These are phyloP conservation scores for Grammothele lineata DNA, from an alignment of 768 basidiomycete species.

Conservation along the genomic window DNA sequence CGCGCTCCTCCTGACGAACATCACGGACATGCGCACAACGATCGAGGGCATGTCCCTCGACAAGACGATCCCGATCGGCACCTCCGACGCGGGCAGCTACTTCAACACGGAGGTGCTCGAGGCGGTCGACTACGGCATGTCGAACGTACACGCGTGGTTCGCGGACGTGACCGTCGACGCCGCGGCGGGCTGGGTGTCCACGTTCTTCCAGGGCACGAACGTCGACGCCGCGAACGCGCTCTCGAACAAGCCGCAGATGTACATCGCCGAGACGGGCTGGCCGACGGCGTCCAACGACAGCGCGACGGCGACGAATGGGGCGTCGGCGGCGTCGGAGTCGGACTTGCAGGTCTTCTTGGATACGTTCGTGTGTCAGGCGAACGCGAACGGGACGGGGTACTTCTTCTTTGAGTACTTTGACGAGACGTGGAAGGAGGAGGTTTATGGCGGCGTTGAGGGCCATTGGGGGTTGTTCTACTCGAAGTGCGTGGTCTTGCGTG, in stretches of 20 bases:
- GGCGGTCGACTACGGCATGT: constrained; percentile 72
- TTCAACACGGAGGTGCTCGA: constrained; percentile 69
- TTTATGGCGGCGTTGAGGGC: constrained; percentile 71
- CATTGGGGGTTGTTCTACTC: constrained; percentile 67
- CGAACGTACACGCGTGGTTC: constrained; percentile 94
- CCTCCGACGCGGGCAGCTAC: constrained; percentile 81
- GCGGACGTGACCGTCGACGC: constrained; percentile 65
- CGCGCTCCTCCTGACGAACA: constrained; percentile 56
- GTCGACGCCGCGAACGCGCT: constrained; percentile 50
- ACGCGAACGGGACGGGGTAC: constrained; percentile 74
- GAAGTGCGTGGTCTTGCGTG: constrained; percentile 32
- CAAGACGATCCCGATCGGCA: constrained; percentile 69
- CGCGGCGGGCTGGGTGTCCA: constrained; percentile 76
- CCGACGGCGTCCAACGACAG: constrained; percentile 61
- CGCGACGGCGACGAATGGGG: constrained; percentile 60
- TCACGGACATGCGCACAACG: constrained; percentile 61
- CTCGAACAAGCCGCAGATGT: constrained; percentile 75
- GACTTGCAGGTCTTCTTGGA: constrained; percentile 75
- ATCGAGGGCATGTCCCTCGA: constrained; percentile 49
- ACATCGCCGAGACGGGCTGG: constrained; percentile 94
- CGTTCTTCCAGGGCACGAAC: constrained; percentile 73
- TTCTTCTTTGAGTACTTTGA: constrained; percentile 88
- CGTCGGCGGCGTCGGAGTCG: constrained; percentile 52
- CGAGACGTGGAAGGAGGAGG: constrained; percentile 49
- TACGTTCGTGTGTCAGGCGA: constrained; percentile 85